Evolutionary conservation across 2,329 filamentous ascomycete species (phyloP), one percentile per base, ranked within the genome.

Genomic region (Monilinia laxa): DNA sequence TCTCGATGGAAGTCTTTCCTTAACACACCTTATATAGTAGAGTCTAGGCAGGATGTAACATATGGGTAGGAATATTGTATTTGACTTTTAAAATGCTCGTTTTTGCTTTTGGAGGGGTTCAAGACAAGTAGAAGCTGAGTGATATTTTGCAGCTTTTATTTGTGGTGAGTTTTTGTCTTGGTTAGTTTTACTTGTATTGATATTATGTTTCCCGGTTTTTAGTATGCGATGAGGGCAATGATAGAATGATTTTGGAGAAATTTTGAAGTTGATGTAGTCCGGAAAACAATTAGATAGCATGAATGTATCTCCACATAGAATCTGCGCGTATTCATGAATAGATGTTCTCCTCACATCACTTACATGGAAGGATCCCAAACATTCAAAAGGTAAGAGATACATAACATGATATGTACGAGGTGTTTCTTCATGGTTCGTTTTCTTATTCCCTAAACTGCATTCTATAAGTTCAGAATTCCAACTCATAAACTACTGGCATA

Each of bases 21-120:
- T 51, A 60, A 38, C 6, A 38, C 7, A 28, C 28, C n/a, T 38
- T 51, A 51, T 60, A 23, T 60, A 60, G 28, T 38, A 51, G 57
- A 31, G 57, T 23, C 9, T 23, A 6, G 25, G 42, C 28, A 45
- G 1, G 40, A 23, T 5, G 25, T 10, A 18, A 2, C n/a, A 45
- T 6, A 3, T 58, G 16, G 12, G 23, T 10, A 9, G 40, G 11
- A 3, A 20, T 9, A 4, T 58, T 20, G 55, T 45, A 42, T 45
- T n/a, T 14, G 5, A 11, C 18, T 12, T 57, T 57, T 45, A 40
- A 45, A 11, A 28, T 42, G 7, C 12, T 14, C 0, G 6, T 7
- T 25, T 57, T 6, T 49, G 6, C n/a, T 25, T 20, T 35, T 10
- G 1, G 25, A 9, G 18, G 1, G 5, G 5, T 14, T 47, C 40